Conservation (phyloP, 371 early-diverging fungal genomes). For the Mucor saturninus region DNA sequence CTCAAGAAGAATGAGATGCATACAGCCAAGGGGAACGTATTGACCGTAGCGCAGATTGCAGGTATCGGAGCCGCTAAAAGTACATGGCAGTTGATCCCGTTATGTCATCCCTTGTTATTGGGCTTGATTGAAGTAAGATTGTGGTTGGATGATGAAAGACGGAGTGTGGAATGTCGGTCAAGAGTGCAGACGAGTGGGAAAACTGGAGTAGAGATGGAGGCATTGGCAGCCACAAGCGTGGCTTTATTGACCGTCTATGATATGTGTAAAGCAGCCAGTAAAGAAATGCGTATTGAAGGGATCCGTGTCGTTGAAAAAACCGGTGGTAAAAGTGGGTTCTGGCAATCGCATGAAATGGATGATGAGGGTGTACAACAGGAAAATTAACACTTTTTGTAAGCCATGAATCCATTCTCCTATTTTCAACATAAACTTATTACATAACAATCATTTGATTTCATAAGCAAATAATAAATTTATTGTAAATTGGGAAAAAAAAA, state of each 20-base stretch:
- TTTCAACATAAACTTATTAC: too few species aligned
- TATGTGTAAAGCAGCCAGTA: slow-evolving; percentile 77
- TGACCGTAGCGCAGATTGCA: slow-evolving; percentile 87
- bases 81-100: slow-evolving; percentile 82
- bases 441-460: too few species aligned
- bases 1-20: slow-evolving; percentile 55
- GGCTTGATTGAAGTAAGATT: slow-evolving; percentile 73
- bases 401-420: too few species aligned
- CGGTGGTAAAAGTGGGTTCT: slow-evolving; percentile 81
- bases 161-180: slow-evolving; percentile 59
- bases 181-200: slow-evolving; percentile 77
- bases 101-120: slow-evolving; percentile 89
- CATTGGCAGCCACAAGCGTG: slow-evolving; percentile 80
- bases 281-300: slow-evolving; percentile 58
- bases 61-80: slow-evolving; percentile 92
- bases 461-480: too few species aligned
- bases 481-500: too few species aligned
- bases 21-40: slow-evolving; percentile 81
- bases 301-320: slow-evolving; percentile 75
- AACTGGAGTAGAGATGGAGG: slow-evolving; percentile 96
- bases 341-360: slow-evolving; percentile 9
- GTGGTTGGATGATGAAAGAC: slow-evolving; percentile 42
- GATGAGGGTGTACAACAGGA: too few species aligned
- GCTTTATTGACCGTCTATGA: slow-evolving; percentile 82
- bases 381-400: too few species aligned